A percentile compares a stretch with the other conserved stretches of the same genome.
Evolutionary conservation across 768 basidiomycete species (phyloP).

Genomic region (Scleroderma citrinum): DNA sequence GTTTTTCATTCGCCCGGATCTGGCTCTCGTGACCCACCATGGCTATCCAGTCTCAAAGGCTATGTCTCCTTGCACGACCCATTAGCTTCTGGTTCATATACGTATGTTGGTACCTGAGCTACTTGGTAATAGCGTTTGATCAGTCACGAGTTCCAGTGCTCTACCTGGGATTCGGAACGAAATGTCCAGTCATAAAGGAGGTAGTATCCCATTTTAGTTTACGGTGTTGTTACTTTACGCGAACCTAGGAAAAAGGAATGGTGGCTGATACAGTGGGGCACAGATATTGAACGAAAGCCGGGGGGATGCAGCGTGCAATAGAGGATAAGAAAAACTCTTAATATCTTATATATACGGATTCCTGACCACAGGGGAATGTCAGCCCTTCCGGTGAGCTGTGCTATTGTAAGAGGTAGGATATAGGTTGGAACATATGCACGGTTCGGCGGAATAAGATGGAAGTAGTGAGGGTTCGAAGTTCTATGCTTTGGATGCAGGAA

Average conservation of each 20-base stretch:
- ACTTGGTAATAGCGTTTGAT: too few relatives aligned
- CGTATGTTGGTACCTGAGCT: too few relatives aligned
- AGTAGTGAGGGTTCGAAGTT: constrained; percentile 12
- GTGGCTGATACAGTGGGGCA: constrained; percentile 28
- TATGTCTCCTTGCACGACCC: too few relatives aligned
- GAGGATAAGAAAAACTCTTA: constrained; percentile 18
- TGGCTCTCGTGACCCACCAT: too few relatives aligned
- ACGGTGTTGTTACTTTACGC: constrained; percentile 17
- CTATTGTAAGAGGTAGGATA: background rate
- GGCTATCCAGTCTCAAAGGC: too few relatives aligned
- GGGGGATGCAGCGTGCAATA: constrained; percentile 20
- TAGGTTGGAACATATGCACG: too few relatives aligned
- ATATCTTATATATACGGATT: constrained; percentile 23
- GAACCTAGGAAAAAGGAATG: constrained; percentile 1
- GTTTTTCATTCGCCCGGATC: too few relatives aligned
- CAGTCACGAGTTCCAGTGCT: too few relatives aligned
- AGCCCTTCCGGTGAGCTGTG: constrained; percentile 13
- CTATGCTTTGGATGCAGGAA: constrained; percentile 75
- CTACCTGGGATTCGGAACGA: too few relatives aligned
- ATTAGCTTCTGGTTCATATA: too few relatives aligned
- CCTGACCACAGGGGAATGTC: constrained; percentile 11
- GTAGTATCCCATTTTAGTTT: background rate
- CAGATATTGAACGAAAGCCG: constrained; percentile 18
- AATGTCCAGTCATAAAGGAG: background rate
- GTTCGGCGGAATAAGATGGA: background rate